Evolutionary conservation across 73 alveolate genomes (phyloP).

Genomic region (Symbiodinium pilosum): DNA sequence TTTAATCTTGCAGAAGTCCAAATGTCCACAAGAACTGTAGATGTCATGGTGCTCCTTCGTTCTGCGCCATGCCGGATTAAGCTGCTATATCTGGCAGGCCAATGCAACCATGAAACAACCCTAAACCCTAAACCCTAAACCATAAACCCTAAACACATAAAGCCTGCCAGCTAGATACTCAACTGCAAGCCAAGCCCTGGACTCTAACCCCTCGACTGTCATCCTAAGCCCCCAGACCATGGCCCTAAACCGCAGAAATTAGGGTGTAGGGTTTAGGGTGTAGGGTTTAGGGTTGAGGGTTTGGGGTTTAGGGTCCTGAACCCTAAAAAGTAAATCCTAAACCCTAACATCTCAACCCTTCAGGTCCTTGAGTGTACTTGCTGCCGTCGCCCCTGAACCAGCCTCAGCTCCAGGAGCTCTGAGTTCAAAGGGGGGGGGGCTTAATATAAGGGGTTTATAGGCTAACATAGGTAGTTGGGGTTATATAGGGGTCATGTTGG

Average conservation of each 20-base stretch:
- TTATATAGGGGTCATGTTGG: background rate
- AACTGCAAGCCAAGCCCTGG: background rate
- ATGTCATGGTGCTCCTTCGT: too few species aligned
- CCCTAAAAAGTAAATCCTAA: too few species aligned
- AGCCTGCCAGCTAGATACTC: background rate
- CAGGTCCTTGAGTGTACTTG: background rate
- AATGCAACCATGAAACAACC: background rate
- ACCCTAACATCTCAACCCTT: too few species aligned
- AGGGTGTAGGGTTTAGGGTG: too few species aligned
- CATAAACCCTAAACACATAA: background rate
- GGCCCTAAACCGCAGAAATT: too few species aligned
- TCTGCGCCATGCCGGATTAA: too few species aligned
- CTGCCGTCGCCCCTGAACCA: constrained; percentile 5
- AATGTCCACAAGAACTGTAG: too few species aligned
- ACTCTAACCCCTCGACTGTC: background rate
- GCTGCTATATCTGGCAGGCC: too few species aligned
- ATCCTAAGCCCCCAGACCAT: background rate
- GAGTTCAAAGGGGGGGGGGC: background rate
- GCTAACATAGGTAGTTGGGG: background rate
- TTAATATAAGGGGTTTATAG: too few species aligned
- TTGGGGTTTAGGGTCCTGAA: too few species aligned
- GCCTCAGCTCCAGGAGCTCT: background rate
- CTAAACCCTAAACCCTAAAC: background rate
- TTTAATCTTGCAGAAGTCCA: too few species aligned
- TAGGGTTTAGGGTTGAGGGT: too few species aligned